Conservation (phyloP, 768 basidiomycete species). For the Galerina marginata region DNA sequence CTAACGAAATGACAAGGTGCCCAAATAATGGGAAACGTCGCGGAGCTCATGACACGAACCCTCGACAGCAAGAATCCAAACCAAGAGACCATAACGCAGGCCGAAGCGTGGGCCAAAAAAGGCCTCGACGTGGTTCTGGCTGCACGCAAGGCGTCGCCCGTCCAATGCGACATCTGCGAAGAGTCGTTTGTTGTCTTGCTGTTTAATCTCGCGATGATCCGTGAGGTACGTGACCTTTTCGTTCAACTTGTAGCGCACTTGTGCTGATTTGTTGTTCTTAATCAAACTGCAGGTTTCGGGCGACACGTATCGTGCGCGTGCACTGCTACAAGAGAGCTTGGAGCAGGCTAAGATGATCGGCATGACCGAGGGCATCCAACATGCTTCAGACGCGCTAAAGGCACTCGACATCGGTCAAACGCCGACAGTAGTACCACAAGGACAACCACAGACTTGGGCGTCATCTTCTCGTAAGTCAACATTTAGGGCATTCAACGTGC, state of each 20-base stretch:
- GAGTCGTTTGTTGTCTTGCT: slow-evolving; percentile 59
- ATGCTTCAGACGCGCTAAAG: slow-evolving; percentile 36
- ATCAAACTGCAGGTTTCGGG: slow-evolving; percentile 40
- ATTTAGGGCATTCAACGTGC: slow-evolving; percentile 33
- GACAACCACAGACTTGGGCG: no score
- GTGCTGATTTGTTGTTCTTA: neutral
- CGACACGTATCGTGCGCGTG: slow-evolving; percentile 39
- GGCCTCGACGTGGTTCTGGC: slow-evolving; percentile 37
- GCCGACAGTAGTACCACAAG: no score
- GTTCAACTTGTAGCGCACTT: neutral
- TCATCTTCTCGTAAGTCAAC: no score
- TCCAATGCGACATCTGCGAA: slow-evolving; percentile 49
- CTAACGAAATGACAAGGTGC: slow-evolving; percentile 36
- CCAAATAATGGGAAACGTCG: slow-evolving; percentile 51
- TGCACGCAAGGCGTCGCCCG: slow-evolving; percentile 28
- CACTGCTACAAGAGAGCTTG: slow-evolving; percentile 37
- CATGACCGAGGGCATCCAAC: slow-evolving; percentile 36
- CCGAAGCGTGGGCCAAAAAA: slow-evolving; percentile 68
- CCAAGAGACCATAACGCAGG: slow-evolving; percentile 44
- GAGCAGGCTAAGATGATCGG: slow-evolving; percentile 43
- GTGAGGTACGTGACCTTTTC: slow-evolving; percentile 40
- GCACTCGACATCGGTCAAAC: slow-evolving; percentile 12
- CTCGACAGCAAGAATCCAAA: slow-evolving; percentile 23
- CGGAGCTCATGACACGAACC: slow-evolving; percentile 46
- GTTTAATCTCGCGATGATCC: slow-evolving; percentile 65